Conservation (phyloP, 1,284 basidiomycete genomes). For the Irpex rosettiformis region DNA sequence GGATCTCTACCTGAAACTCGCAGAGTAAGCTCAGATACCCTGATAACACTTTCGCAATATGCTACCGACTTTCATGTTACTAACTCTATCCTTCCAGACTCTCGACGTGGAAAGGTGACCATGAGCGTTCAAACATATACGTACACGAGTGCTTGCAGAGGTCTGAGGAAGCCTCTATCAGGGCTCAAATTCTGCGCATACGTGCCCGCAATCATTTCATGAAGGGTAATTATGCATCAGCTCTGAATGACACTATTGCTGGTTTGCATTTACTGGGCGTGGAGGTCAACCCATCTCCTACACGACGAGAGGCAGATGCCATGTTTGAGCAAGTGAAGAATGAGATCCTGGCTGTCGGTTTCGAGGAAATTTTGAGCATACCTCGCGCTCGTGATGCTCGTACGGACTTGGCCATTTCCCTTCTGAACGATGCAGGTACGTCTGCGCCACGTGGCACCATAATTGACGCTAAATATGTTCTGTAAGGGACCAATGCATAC, state of each 20-base stretch:
- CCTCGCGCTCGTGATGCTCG: constrained; percentile 55
- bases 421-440: constrained; percentile 66
- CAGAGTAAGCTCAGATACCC: constrained; percentile 44
- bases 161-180: constrained; percentile 47
- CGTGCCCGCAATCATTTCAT: constrained; percentile 62
- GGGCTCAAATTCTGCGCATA: constrained; percentile 52
- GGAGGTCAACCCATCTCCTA: constrained; percentile 51
- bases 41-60: not conserved
- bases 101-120: constrained; percentile 57
- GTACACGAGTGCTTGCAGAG: constrained; percentile 50
- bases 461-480: constrained; percentile 9
- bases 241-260: constrained; percentile 53
- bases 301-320: constrained; percentile 47
- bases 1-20: constrained; percentile 49
- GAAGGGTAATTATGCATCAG: constrained; percentile 50
- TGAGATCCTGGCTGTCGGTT: constrained; percentile 63
- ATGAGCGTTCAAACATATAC: constrained; percentile 42
- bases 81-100: constrained; percentile 34
- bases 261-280: constrained; percentile 62
- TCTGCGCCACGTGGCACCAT: not conserved
- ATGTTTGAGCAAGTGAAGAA: constrained; percentile 70
- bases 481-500: constrained; percentile 58
- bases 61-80: not conserved
- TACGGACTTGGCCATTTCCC: constrained; percentile 56
- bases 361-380: constrained; percentile 59